These are phyloP conservation scores for Dorcoceras hygrometricum DNA, from an alignment of 257 asterid genomes.

Conservation along the genomic window DNA sequence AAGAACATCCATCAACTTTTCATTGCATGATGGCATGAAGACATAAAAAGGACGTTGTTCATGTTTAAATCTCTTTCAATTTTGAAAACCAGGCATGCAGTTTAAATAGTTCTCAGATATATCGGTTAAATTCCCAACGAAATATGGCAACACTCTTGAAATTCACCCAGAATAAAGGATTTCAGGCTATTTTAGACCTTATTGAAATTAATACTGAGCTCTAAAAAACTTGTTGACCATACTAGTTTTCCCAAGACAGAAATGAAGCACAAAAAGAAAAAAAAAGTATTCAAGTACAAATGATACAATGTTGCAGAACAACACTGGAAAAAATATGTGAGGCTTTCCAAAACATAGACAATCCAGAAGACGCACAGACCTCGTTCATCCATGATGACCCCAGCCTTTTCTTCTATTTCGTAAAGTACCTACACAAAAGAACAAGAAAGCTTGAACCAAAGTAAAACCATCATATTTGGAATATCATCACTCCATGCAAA, in stretches of 20 bases:
- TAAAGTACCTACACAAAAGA: conserved; percentile 54
- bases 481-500: neutral
- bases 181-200: neutral
- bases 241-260: neutral
- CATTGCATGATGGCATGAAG: too few relatives aligned
- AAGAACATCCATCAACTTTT: too few relatives aligned
- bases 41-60: too few relatives aligned
- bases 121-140: too few relatives aligned
- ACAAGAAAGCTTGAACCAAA: neutral
- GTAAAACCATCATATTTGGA: neutral
- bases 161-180: neutral
- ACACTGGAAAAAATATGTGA: too few relatives aligned
- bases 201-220: neutral
- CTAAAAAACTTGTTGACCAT: neutral
- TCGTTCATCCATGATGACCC: conserved; percentile 83
- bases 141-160: too few relatives aligned
- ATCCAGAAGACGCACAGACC: conserved; percentile 39
- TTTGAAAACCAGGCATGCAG: too few relatives aligned
- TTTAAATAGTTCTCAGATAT: too few relatives aligned
- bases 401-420: conserved; percentile 87
- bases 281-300: neutral
- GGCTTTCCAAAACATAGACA: neutral
- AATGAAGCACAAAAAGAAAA: neutral
- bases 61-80: too few relatives aligned
- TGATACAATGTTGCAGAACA: neutral